A percentile compares a stretch with the other conserved stretches of the same genome.
phyloP scores from a whole-genome alignment of 1,284 basidiomycete species.

The Heterobasidion occidentale region DNA sequence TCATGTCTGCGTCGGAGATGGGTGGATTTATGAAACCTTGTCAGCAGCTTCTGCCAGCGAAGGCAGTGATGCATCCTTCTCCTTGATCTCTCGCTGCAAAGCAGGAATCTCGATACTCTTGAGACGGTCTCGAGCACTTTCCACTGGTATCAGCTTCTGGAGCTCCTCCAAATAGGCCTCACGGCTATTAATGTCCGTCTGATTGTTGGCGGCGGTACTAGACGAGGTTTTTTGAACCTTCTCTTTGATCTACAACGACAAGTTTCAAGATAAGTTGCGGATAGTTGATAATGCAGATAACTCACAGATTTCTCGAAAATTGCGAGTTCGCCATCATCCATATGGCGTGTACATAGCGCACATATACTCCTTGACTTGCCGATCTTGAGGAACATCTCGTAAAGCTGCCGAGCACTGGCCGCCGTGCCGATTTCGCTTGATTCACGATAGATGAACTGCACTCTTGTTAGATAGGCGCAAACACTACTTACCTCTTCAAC shows the following conservation, averaged over 20 bases:
- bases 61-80: slow-evolving; percentile 47
- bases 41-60: slow-evolving; percentile 45
- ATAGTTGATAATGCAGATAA: not conserved
- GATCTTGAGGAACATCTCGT: slow-evolving; percentile 50
- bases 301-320: slow-evolving; percentile 65
- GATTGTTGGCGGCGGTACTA: slow-evolving; percentile 27
- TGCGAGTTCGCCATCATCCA: slow-evolving; percentile 55
- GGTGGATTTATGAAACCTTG: slow-evolving; percentile 30
- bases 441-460: no score
- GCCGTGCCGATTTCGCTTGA: slow-evolving; percentile 14
- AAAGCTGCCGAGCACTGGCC: slow-evolving; percentile 46
- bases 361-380: slow-evolving; percentile 68
- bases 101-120: slow-evolving; percentile 56
- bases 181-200: slow-evolving; percentile 55
- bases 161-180: slow-evolving; percentile 48
- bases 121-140: slow-evolving; percentile 45
- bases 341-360: slow-evolving; percentile 65
- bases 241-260: slow-evolving; percentile 36
- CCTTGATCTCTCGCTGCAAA: slow-evolving; percentile 57
- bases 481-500: slow-evolving; percentile 42
- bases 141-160: slow-evolving; percentile 49
- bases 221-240: slow-evolving; percentile 44
- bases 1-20: not conserved
- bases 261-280: not conserved
- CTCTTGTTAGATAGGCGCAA: no score